Conservation (phyloP, 2,329 filamentous ascomycete species). For the Taxawa tesnikishii region DNA sequence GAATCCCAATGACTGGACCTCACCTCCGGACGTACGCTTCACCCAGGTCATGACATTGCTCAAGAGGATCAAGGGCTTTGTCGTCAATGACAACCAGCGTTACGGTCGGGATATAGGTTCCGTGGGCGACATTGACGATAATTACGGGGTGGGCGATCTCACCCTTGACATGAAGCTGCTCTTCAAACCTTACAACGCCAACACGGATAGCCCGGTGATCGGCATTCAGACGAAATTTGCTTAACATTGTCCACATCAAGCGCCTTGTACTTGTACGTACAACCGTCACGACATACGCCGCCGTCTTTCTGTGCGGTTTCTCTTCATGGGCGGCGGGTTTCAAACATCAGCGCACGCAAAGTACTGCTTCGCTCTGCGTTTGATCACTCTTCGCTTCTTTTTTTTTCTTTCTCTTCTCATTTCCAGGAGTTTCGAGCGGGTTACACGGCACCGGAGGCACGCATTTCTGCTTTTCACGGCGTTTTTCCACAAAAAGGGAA, state of each 20-base stretch:
- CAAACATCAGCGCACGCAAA: too few relatives aligned
- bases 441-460: too few relatives aligned
- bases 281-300: too few relatives aligned
- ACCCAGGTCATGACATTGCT: slow-evolving; percentile 47
- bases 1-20: slow-evolving; percentile 34
- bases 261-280: too few relatives aligned
- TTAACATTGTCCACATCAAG: neutral
- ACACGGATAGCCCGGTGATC: slow-evolving; percentile 19
- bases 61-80: slow-evolving; percentile 48
- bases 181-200: slow-evolving; percentile 45
- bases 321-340: too few relatives aligned
- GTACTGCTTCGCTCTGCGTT: too few relatives aligned
- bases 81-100: slow-evolving; percentile 49
- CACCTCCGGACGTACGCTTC: slow-evolving; percentile 46
- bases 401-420: too few relatives aligned
- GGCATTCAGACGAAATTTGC: slow-evolving; percentile 16
- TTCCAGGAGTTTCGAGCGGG: too few relatives aligned
- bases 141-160: slow-evolving; percentile 51
- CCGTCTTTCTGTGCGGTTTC: too few relatives aligned
- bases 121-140: slow-evolving; percentile 54
- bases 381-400: too few relatives aligned
- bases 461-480: too few relatives aligned
- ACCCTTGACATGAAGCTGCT: slow-evolving; percentile 61
- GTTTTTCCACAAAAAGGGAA: too few relatives aligned
- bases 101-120: slow-evolving; percentile 57